Base-by-base conservation (phyloP, 495 filamentous ascomycete species). In the Talaromyces trachyspermus region DNA sequence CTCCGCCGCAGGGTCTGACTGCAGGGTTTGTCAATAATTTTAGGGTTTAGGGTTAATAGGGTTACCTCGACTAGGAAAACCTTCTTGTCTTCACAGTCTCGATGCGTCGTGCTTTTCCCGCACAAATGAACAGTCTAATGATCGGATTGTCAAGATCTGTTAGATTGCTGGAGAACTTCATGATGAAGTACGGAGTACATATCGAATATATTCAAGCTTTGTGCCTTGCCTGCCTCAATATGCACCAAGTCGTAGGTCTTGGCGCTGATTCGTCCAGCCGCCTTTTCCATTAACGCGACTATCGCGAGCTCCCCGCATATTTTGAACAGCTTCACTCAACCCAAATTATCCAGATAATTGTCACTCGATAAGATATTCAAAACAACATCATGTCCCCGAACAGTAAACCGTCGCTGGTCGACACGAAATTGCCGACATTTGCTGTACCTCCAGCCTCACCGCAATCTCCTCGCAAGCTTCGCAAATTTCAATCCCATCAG, bases 401-500 rank as follows among this genome's bases (percentile, higher is more conserved):
- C 22, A 26, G 39, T 22, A 42, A 42, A 20, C 15, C 25, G 10
- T 44, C 42, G 24, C 17, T 44, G 24, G 27, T 20, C 8, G 22
- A 44, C 19, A 24, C 44, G 35, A 49, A 47, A 19, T 55, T 69
- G 29, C 58, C 60, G 50, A 56, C 59, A 51, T 56, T 68, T 48
- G 65, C 69, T 14, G 43, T 50, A 15, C 66, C 69, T 11, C 54
- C 66, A 27, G 27, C 40, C 17, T 71, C 74, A 9, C 74, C 73
- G 18, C 67, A 70, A 43, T 71, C 66, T 9, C 65, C 71, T 55
- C 70, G 71, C 52, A 61, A 61, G 20, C 61, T 78, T 48, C 73
- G 74, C 23, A 75, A 75, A 63, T 72, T 74, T 30, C 70, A 75
- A 53, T 77, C 74, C 15, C 70, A 75, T 51, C 72, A 76, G 49